Base-by-base conservation (phyloP, 2,329 filamentous ascomycete species). In the Penicillium sp. region DNA sequence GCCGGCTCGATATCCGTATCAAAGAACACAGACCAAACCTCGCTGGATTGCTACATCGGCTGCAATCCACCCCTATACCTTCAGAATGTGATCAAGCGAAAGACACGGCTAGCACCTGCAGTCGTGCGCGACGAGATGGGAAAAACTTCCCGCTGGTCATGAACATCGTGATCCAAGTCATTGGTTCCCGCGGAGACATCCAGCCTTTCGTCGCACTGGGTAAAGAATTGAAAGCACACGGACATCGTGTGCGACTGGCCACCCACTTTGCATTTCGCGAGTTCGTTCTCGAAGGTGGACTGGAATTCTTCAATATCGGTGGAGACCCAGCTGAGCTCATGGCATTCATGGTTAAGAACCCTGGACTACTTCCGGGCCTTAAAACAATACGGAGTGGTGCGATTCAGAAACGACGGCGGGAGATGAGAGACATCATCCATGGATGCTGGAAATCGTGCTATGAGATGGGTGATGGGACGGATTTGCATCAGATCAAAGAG, bases 301-400 rank as follows among this genome's bases (percentile, higher is more conserved):
- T 93, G 25, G 90, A 92, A 66, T 93, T 92, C 71, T 92, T 89
- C 72, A 84, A 79, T 60, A 89, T 92, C 50, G 88, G 89, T 19
- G 89, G 89, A 4, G 88, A 92, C 69, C 89, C 89, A 1, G 83
- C 85, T 1, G 85, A 90, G 66, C 79, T 92, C 45, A 92, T 92
- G 89, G 90, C 91, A 1, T 95, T 93, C 67, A 95, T 95, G 91
- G 91, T 95, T 49, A 93, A 93, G 73, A 90, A 95, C 64, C 91
- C 91, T 0, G 90, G 91, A 0, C 80, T 96, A 23, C 91, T 96
- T 85, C 92, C 92, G 2, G 89, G 89, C 0, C 84, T 93, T 50
- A 88, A 92, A 48, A 87, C 89, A 0, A 76, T 96, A 53, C 87
- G 86, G 59, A 90, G 83, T 60, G 92, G 92, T 13, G 92, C 95